A percentile compares a stretch with the other conserved stretches of the same genome.
Evolutionary conservation across 2,329 filamentous ascomycete species (phyloP).

Genomic region (Scleromitrula shiraiana): DNA sequence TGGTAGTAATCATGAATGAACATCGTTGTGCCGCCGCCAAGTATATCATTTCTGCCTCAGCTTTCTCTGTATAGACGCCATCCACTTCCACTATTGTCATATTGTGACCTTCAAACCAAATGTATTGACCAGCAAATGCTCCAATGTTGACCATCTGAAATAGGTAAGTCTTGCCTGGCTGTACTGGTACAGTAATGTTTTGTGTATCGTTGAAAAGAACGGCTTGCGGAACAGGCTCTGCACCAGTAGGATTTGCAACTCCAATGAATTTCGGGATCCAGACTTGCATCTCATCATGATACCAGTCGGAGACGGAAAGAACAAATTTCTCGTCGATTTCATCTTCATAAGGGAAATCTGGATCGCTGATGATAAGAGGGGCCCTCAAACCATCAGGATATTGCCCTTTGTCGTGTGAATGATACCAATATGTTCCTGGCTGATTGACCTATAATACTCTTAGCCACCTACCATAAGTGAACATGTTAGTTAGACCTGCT

Average conservation of each 20-base stretch:
- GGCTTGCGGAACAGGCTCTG: conserved; percentile 55
- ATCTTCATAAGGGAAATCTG: conserved; percentile 38
- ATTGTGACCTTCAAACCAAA: conserved; percentile 60
- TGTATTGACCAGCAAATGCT: conserved; percentile 59
- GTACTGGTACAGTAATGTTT: conserved; percentile 48
- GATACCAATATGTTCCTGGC: conserved; percentile 73
- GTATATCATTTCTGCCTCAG: conserved; percentile 56
- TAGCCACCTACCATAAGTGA: too few species aligned
- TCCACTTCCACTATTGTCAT: conserved; percentile 67
- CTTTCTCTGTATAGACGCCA: conserved; percentile 55
- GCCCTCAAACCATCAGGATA: conserved; percentile 53
- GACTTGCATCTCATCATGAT: conserved; percentile 45
- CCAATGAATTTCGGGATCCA: conserved; percentile 38
- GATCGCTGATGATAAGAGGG: conserved; percentile 48
- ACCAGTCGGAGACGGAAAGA: conserved; percentile 53
- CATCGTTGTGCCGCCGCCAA: conserved; percentile 60
- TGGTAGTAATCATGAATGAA: conserved; percentile 55
- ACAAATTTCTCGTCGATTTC: conserved; percentile 47
- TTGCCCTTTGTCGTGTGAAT: conserved; percentile 46
- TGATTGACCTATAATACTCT: conserved; percentile 48
- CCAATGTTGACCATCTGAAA: conserved; percentile 67
- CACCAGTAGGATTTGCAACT: conserved; percentile 40
- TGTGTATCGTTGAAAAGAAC: conserved; percentile 65
- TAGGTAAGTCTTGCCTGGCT: conserved; percentile 64
- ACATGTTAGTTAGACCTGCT: too few species aligned